Evolutionary conservation across 768 basidiomycete species (phyloP).

Genomic region (Dioszegia crocea): DNA sequence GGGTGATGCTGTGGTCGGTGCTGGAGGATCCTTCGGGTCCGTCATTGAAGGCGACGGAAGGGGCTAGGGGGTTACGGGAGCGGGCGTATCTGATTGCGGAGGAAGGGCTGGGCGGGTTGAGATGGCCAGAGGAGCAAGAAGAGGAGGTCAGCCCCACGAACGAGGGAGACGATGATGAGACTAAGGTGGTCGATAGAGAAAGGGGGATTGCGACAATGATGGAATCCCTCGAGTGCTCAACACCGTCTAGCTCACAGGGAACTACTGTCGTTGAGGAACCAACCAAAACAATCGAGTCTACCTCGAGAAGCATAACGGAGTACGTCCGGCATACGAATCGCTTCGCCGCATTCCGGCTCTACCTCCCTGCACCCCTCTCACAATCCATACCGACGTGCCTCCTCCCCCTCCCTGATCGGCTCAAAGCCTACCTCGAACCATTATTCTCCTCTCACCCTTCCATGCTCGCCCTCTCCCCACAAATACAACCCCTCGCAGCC

Average conservation of each 20-base stretch:
- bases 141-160: background rate
- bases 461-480: conserved; percentile 23
- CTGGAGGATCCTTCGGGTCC: conserved; percentile 41
- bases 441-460: conserved; percentile 18
- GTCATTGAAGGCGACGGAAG: conserved; percentile 21
- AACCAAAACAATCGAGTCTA: background rate
- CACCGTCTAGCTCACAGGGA: background rate
- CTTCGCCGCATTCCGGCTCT: conserved; percentile 12
- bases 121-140: conserved; percentile 15
- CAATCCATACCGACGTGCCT: conserved; percentile 14
- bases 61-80: conserved; percentile 22
- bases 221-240: background rate
- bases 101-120: conserved; percentile 31
- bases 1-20: conserved; percentile 34
- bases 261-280: conserved; percentile 17
- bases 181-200: background rate
- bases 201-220: background rate
- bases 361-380: conserved; percentile 6
- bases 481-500: conserved; percentile 32
- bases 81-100: conserved; percentile 35
- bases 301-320: conserved; percentile 28
- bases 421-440: conserved; percentile 23
- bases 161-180: background rate
- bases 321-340: conserved; percentile 33
- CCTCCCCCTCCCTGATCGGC: conserved; percentile 22